Evolutionary conservation across 208 protist genomes (phyloP).

Genomic region (Angomonas desouzai): DNA sequence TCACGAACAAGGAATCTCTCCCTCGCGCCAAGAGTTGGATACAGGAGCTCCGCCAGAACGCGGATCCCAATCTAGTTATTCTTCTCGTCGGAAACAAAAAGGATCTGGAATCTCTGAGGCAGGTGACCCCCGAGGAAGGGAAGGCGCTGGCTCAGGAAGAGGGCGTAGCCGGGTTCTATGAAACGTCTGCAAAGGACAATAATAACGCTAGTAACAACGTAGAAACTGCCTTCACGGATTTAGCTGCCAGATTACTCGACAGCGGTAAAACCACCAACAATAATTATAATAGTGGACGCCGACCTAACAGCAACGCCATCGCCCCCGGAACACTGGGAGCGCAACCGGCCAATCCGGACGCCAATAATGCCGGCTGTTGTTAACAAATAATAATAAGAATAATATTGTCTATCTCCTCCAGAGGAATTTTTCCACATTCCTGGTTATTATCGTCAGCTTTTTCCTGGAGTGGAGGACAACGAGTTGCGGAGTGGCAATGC

Average conservation of each 20-base stretch:
- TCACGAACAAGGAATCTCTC: constrained; percentile 95
- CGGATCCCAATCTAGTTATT: constrained; percentile 87
- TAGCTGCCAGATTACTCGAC: constrained; percentile 92
- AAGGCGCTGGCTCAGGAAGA: constrained; percentile 61
- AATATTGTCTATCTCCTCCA: no score
- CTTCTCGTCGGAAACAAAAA: constrained; percentile 96
- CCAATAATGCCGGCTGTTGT: not conserved
- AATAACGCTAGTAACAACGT: constrained; percentile 52
- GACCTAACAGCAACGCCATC: constrained; percentile 11
- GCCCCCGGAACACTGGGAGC: not conserved
- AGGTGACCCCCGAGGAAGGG: constrained; percentile 75
- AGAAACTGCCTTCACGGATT: constrained; percentile 81
- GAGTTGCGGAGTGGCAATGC: no score
- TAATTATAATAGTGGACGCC: constrained; percentile 14
- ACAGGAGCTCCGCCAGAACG: constrained; percentile 92
- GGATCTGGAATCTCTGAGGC: constrained; percentile 89
- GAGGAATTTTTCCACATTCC: no score
- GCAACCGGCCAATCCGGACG: not conserved
- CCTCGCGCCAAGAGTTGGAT: constrained; percentile 95
- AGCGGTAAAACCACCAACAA: constrained; percentile 29
- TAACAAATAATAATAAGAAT: not conserved
- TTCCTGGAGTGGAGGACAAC: no score
- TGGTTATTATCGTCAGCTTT: no score
- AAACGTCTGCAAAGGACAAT: constrained; percentile 82
- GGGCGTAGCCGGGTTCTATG: constrained; percentile 74